These are phyloP conservation scores for Eremothecium coryli DNA, from an alignment of 1,139 yeast species.

Conservation along the genomic window DNA sequence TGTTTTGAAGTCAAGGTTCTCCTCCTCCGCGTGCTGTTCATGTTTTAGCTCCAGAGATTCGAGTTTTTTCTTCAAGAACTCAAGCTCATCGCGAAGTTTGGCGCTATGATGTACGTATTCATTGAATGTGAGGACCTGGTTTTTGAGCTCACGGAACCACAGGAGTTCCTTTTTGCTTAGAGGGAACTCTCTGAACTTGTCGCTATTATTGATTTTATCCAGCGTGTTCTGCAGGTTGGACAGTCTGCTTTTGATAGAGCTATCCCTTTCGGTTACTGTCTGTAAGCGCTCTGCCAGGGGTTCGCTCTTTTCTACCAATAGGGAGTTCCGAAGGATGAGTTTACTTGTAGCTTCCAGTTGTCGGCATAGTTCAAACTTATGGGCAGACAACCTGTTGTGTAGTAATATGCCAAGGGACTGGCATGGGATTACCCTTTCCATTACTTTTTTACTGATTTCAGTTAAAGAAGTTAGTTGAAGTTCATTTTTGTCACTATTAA, in stretches of 20 bases:
- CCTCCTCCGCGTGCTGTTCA: conserved; percentile 1
- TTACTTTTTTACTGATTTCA: conserved; percentile 17
- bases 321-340: conserved; percentile 11
- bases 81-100: conserved; percentile 19
- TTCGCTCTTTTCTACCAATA: conserved; percentile 6
- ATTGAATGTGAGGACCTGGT: conserved; percentile 29
- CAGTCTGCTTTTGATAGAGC: conserved; percentile 29
- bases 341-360: conserved; percentile 31
- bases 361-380: conserved; percentile 31
- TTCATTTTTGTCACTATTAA: conserved; percentile 22
- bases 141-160: conserved; percentile 39
- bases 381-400: conserved; percentile 29
- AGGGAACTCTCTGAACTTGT: conserved; percentile 23
- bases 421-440: conserved; percentile 17
- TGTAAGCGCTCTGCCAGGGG: conserved; percentile 12
- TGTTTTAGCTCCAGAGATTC: conserved; percentile 5
- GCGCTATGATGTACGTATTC: conserved; percentile 21
- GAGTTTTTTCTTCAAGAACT: conserved; percentile 16
- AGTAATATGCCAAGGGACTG: conserved; percentile 24
- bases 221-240: conserved; percentile 27
- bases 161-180: conserved; percentile 35
- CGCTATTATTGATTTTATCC: conserved; percentile 13
- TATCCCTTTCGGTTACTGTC: conserved; percentile 27
- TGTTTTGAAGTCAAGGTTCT: conserved; percentile 18
- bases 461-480: conserved; percentile 23